phyloP scores from a whole-genome alignment of 208 protist species.

The Acanthamoeba quina region DNA sequence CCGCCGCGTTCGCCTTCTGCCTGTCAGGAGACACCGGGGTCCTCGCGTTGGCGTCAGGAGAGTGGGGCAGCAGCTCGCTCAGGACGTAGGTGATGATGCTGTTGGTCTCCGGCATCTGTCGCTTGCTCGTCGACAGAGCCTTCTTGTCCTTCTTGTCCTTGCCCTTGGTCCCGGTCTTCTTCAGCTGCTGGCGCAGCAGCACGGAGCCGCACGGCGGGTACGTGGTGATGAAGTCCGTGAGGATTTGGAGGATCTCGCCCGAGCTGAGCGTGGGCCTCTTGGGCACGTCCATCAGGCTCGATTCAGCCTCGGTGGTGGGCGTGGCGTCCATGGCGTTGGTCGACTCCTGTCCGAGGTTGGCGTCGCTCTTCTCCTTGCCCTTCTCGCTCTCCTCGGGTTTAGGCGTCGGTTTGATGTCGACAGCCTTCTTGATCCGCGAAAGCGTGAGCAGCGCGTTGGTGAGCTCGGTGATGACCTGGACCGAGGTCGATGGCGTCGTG shows the following conservation, averaged over 20 bases:
- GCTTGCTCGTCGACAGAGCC: not conserved
- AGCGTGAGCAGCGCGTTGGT: conserved; percentile 61
- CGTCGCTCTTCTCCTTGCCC: conserved; percentile 37
- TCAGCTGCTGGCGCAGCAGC: conserved; percentile 52
- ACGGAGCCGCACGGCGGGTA: conserved; percentile 66
- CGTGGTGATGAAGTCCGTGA: conserved; percentile 56
- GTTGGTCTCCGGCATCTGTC: conserved; percentile 28
- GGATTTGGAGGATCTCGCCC: conserved; percentile 52
- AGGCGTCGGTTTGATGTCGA: not conserved
- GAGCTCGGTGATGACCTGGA: conserved; percentile 70
- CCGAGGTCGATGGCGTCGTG: conserved; percentile 1
- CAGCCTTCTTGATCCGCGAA: conserved; percentile 56
- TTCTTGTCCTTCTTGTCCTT: conserved; percentile 69
- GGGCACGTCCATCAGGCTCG: not conserved
- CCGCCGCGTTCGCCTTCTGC: not conserved
- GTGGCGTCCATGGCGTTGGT: not conserved
- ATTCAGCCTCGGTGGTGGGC: not conserved
- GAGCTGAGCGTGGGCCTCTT: conserved; percentile 59
- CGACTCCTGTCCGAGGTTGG: not conserved
- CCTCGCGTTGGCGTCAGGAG: not conserved
- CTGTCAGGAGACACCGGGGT: not conserved
- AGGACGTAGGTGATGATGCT: conserved; percentile 63
- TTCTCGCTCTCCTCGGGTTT: not conserved
- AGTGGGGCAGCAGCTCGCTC: conserved; percentile 16
- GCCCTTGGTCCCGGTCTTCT: not conserved